phyloP scores from a whole-genome alignment of 2,329 filamentous ascomycete species.

The Fusarium ramigenum region DNA sequence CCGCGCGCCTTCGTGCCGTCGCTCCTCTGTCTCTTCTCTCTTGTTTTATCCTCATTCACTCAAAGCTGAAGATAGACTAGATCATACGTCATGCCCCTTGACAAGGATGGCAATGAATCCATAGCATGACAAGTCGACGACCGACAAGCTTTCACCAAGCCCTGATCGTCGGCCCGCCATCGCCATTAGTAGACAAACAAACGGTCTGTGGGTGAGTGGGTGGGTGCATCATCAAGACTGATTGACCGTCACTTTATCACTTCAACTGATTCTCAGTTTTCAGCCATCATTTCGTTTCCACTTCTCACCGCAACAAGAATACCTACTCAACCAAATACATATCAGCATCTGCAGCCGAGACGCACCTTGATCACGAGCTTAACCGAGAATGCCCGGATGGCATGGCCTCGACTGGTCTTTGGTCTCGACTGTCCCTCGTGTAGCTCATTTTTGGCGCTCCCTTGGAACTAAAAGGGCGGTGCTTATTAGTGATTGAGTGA shows the following conservation, averaged over 20 bases:
- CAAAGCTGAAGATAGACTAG: not conserved
- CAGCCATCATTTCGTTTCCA: not conserved
- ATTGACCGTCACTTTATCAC: not conserved
- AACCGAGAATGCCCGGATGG: slow-evolving; percentile 11
- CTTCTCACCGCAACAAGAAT: slow-evolving; percentile 30
- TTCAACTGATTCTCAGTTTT: not conserved
- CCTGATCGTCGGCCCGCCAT: slow-evolving; percentile 17
- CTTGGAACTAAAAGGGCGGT: not conserved
- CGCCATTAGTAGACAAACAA: not conserved
- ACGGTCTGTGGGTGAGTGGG: not conserved
- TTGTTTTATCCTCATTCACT: not conserved
- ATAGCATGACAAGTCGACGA: not conserved
- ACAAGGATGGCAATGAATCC: not conserved
- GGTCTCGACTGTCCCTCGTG: not conserved
- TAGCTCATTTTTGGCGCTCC: not conserved
- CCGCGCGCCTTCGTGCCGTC: slow-evolving; percentile 24
- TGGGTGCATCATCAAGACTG: not conserved
- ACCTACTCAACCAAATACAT: not conserved
- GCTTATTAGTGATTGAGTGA: not conserved
- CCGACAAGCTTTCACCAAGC: slow-evolving; percentile 27
- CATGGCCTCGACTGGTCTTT: slow-evolving; percentile 14
- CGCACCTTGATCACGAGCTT: slow-evolving; percentile 17
- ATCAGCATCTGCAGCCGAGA: slow-evolving; percentile 22
- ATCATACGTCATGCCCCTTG: slow-evolving; percentile 27
- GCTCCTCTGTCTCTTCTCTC: slow-evolving; percentile 16